Percentiles rank a stretch among this genome's conserved stretches.
phyloP scores from a whole-genome alignment of 805 yeast genomes.

The Wickerhamiella alocasiicola region DNA sequence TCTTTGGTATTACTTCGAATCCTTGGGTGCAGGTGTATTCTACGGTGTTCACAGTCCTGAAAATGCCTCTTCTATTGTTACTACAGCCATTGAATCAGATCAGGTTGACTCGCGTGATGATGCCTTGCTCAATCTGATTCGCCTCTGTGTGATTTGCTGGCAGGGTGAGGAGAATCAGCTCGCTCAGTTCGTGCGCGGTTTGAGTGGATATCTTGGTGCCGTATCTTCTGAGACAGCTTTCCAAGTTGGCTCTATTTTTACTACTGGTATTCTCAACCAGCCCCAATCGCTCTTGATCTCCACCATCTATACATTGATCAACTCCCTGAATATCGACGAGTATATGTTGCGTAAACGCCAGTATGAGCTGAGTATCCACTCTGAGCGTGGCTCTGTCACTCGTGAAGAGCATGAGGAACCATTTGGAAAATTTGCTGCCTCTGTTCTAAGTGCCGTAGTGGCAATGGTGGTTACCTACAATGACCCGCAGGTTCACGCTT shows the following conservation, averaged over 20 bases:
- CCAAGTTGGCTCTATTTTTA: conserved; percentile 44
- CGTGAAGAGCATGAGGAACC: conserved; percentile 25
- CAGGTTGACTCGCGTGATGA: conserved; percentile 28
- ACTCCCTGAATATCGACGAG: conserved; percentile 47
- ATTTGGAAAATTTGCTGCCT: conserved; percentile 19
- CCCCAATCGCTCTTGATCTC: conserved; percentile 77
- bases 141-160: conserved; percentile 45
- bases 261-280: conserved; percentile 51
- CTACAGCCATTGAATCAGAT: conserved; percentile 36
- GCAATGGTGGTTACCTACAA: conserved; percentile 16
- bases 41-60: conserved; percentile 36
- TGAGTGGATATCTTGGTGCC: conserved; percentile 34
- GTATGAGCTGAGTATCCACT: not conserved
- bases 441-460: conserved; percentile 18
- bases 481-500: conserved; percentile 59
- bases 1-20: conserved; percentile 48
- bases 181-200: conserved; percentile 27
- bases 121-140: conserved; percentile 39
- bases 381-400: conserved; percentile 3
- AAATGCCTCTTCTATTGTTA: conserved; percentile 35
- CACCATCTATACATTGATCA: conserved; percentile 70
- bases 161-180: conserved; percentile 24
- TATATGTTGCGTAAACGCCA: conserved; percentile 15
- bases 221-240: conserved; percentile 37
- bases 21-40: conserved; percentile 45